Conservation (phyloP, 495 filamentous ascomycete genomes). For the Tuber melanosporum region DNA sequence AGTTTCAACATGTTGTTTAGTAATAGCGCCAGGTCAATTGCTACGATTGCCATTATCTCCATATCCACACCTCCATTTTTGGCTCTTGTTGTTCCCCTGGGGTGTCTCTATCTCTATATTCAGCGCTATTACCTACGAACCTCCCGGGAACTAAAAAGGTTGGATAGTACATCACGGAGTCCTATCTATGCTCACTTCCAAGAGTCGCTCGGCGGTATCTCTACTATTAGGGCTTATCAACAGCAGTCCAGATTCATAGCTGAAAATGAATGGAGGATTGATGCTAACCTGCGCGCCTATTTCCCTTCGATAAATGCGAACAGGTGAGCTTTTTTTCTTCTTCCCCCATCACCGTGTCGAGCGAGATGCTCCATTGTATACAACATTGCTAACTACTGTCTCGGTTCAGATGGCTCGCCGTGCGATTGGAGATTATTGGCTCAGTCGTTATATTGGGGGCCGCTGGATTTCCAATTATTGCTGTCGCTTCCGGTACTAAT, state of each 20-base stretch:
- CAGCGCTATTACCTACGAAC: constrained; percentile 96
- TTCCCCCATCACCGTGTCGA: constrained; percentile 7
- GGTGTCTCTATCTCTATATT: constrained; percentile 79
- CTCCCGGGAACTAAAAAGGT: constrained; percentile 88
- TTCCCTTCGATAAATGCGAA: constrained; percentile 96
- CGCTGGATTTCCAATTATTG: constrained; percentile 73
- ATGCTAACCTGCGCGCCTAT: constrained; percentile 90
- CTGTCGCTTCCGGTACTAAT: constrained; percentile 62
- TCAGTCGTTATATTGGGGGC: constrained; percentile 87
- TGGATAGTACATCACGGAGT: constrained; percentile 90
- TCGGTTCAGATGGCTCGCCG: constrained; percentile 71
- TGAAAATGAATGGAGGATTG: constrained; percentile 97
- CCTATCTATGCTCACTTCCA: constrained; percentile 99
- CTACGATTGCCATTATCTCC: constrained; percentile 82
- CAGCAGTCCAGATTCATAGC: constrained; percentile 79
- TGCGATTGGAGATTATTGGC: constrained; percentile 92
- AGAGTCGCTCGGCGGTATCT: constrained; percentile 88
- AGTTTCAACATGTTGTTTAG: constrained; percentile 92
- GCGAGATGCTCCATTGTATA: constrained; percentile 7
- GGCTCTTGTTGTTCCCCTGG: constrained; percentile 70
- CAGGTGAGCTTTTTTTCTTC: constrained; percentile 38
- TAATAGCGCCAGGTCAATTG: constrained; percentile 74
- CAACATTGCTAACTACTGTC: constrained; percentile 30
- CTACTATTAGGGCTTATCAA: constrained; percentile 93
- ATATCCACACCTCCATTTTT: constrained; percentile 74